Evolutionary conservation across 495 filamentous ascomycete species (phyloP), one percentile per base, ranked within the genome.

Genomic region (Xylaria bambusicola): DNA sequence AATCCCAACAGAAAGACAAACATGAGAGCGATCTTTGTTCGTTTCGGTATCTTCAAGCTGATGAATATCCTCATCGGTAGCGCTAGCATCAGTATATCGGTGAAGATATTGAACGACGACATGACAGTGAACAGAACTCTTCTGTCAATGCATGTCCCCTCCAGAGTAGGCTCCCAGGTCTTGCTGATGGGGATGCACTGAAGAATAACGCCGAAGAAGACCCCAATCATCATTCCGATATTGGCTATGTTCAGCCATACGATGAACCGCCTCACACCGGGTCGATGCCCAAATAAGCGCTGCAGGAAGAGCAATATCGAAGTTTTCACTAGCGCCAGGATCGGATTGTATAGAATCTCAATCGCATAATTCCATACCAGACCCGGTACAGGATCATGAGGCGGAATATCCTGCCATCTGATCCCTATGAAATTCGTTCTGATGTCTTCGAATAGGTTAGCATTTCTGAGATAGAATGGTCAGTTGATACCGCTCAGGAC

Each of bases 271-370:
- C 71, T 77, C 29, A 76, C 76, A 63, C 64, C 78, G 60, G 64
- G 70, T 67, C 66, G 80, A 64, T 76, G 77, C 26, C 75, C 79
- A 38, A 71, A 73, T 56, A 81, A 61, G 21, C 77, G 69, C 65
- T 82, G 67, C 69, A 88, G 64, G 76, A 86, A 77, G 73, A 86
- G 70, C 68, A 88, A 69, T 70, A 86, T 75, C 0, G 80, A 82
- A 0, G 80, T 66, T 67, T 88, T 87, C 60, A 85, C 80, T 7
- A 85, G 67, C 9, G 84, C 78, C 35, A 89, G 70, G 56, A 85
- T 80, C 0, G 84, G 85, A 60, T 87, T 86, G 65, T 88, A 88
- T 21, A 87, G 65, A 29, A 86, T 75, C 62, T 88, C 84, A 18
- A 83, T 79, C 2, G 79, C 79, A 24, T 82, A 83, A 58, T 82